Base-by-base conservation (phyloP, 106 monocot species). In the Chionographis japonica region DNA sequence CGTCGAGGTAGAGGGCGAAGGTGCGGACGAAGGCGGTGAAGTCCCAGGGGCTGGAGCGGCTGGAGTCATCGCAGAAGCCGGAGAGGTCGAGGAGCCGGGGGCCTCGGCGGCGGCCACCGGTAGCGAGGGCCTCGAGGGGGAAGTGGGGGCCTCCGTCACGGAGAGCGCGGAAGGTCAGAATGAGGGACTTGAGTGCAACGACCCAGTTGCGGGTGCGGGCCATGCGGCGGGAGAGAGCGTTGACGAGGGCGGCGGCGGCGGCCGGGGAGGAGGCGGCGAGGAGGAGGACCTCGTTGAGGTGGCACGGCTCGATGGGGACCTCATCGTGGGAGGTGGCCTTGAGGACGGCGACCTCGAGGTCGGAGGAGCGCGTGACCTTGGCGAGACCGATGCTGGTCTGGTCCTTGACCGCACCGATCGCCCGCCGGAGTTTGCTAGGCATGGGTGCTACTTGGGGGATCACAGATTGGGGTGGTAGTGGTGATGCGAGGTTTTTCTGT, bases 311-410 rank as follows among this genome's bases (percentile, higher is more conserved):
- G 10, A 70, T 17, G 2, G 79, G 78, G 54, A 57, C 27, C 5
- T 81, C 81, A 9, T 87, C 84, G 62, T 91, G 90, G 50, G 79
- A 77, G 66, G 90, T 91, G 43, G 90, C 84, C 54, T 81, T 77
- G 67, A 91, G 77, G 63, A 91, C 67, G 20, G 86, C 72, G 12
- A 91, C 68, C 20, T 87, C 78, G 68, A 87, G 40, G 38, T 50
- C 37, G 9, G 82, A 50, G 16, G 62, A 52, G 19, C 69, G 53
- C 36, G 81, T 71, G 36, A 90, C 46, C 36, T 52, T 71, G 12
- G 78, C 91, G 57, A 91, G 74, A 62, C 87, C 58, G 58, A 91
- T 79, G 84, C 84, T 87, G 3, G 91, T 81, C 52, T 79, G 79
- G 69, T 91, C 91, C 74, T 87, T 91, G 56, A 91, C 61, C 2